These are phyloP conservation scores for Eucalyptus fibrosa DNA, from an alignment of 345 rosid species.

Conservation along the genomic window DNA sequence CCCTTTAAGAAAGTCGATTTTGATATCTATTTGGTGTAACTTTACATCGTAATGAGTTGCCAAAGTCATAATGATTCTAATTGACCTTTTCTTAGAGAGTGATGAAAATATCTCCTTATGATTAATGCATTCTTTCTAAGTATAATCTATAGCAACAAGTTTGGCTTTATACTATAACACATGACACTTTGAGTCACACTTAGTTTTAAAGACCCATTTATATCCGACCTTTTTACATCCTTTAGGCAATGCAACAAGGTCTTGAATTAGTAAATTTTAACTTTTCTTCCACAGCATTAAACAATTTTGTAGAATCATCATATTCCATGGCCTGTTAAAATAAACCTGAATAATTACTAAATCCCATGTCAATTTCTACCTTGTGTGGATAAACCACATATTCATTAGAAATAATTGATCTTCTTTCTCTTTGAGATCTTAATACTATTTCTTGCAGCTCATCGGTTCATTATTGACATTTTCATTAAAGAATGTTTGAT, in stretches of 20 bases:
- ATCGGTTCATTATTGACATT: too few relatives aligned
- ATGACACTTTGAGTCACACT: background rate
- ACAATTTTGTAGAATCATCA: background rate
- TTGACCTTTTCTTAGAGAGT: background rate
- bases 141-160: background rate
- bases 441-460: background rate
- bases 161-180: background rate
- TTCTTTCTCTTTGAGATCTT: background rate
- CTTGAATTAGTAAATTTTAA: background rate
- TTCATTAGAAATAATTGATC: too few relatives aligned
- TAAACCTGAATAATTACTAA: background rate
- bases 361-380: background rate
- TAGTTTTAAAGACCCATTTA: background rate
- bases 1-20: background rate
- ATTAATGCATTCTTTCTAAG: background rate
- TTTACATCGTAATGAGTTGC: background rate
- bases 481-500: background rate
- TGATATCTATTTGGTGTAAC: background rate
- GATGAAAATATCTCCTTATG: background rate
- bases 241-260: background rate
- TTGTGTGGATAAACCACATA: background rate
- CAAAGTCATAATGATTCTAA: background rate
- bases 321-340: background rate
- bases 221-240: background rate
- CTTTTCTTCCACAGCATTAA: background rate